Evolutionary conservation across 371 early-diverging fungal species (phyloP), one percentile per base, ranked within the genome.

Genomic region (Batkoa obscura): DNA sequence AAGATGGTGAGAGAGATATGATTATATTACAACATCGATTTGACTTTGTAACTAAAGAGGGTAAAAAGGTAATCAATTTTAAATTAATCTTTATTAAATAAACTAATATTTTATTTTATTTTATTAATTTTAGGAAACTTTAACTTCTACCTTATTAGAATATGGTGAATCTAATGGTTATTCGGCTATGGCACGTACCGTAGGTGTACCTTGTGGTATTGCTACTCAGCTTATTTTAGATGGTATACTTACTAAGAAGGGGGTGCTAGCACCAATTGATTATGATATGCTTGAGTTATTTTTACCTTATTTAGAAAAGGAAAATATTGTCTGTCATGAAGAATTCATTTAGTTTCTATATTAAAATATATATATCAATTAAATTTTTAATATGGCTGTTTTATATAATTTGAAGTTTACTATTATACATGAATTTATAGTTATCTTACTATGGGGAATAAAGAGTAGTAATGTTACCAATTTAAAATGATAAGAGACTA

Each of bases 101-200:
- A n/a, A n/a, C n/a, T n/a, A n/a, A n/a, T 35, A 32, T 33, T 33
- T 37, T 2, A 38, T 54, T 47, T 13, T 9, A 53, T 1, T 47
- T 30, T 42, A 32, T n/a, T 35, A 9, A 10, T 50, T 59, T 31
- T 62, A 75, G 63, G 83, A 91, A 75, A 83, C 81, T 13, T 84
- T 85, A 62, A 90, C 90, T 0, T 88, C 92, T 1, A 93, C 96
- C 23, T 66, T 94, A 56, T 69, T 94, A 56, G 86, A 86, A 58
- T 97, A 88, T 64, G 98, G 96, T 58, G 81, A 84, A 50, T 88
- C 90, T 10, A 71, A 74, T 57, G 89, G 87, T n/a, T 57, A 63
- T 30, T 76, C 85, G 46, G 94, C 96, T 43, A 98, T 98, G 98
- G 95, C 98, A 43, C 88, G 78, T 62, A 89, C 95, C n/a, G 98